Evolutionary conservation across 495 filamentous ascomycete species (phyloP), one percentile per base, ranked within the genome.

Genomic region (Poronia punctata): DNA sequence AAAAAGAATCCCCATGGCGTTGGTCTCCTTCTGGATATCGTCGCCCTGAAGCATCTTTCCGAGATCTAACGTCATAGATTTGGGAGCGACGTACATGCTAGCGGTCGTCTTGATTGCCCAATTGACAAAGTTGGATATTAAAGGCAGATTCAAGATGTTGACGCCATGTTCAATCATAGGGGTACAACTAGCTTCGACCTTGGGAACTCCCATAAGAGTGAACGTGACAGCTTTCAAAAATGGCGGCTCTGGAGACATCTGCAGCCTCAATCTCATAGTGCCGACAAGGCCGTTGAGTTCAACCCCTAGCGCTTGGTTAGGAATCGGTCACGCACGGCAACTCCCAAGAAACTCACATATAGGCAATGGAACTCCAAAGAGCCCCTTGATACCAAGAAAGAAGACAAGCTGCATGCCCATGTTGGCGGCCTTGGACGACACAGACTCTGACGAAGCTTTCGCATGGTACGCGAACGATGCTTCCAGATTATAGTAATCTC

Each of bases 51-150:
- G 72, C 66, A 96, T 82, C 64, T 88, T 89, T 45, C 83, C 79
- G 40, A 97, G 74, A 52, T 97, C 89, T 43, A 97, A 75, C 2
- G 84, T 86, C 83, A 95, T 83, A 1, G 84, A 89, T 61, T 95
- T 97, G n/a, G 90, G 90, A 11, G 90, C 90, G 28, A 95, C 88
- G 45, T 95, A 96, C 72, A 94, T 85, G 56, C 80, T 82, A 22
- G 82, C 79, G 4, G 88, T 86, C 1, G 90, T 79, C 23, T 73
- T 79, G 48, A 97, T 94, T n/a, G 89, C 86, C 59, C 88, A 94
- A 63, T 96, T 94, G 63, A 95, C 89, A 56, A 97, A 96, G 47
- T 94, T 90, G 0, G 86, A 94, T 49, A 97, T 95, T 31, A 97
- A 55, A 0, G 90, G 90, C 18, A 97, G 66, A 48, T 97, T 95